These are phyloP conservation scores for Voacanga thouarsii DNA, from an alignment of 257 asterid species.

Conservation along the genomic window DNA sequence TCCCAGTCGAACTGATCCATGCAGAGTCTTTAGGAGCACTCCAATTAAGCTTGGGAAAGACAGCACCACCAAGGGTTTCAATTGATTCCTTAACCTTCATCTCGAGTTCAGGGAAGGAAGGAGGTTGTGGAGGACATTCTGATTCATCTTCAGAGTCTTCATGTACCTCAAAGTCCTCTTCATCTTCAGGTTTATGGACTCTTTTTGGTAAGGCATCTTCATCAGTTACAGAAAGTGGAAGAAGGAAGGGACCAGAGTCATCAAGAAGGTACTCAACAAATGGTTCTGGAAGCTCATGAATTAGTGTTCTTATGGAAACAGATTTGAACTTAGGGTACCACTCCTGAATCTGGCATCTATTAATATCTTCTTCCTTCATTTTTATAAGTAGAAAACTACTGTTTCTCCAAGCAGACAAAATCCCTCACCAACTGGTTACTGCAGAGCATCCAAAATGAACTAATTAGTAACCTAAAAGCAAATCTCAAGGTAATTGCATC, in stretches of 20 bases:
- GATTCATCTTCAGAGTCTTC: conserved; percentile 79
- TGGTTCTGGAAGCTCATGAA: conserved; percentile 72
- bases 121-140: conserved; percentile 52
- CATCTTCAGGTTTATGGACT: conserved; percentile 65
- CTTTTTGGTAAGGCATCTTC: conserved; percentile 80
- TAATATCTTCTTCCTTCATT: conserved; percentile 73
- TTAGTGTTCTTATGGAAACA: conserved; percentile 54
- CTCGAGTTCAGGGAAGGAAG: conserved; percentile 81
- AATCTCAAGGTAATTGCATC: background rate
- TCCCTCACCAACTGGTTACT: background rate
- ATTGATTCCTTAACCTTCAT: conserved; percentile 52
- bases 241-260: conserved; percentile 73
- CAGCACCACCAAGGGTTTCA: conserved; percentile 73
- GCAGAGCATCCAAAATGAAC: background rate
- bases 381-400: background rate
- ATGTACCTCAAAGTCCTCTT: conserved; percentile 49
- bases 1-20: conserved; percentile 79
- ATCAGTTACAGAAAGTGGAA: conserved; percentile 60
- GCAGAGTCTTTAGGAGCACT: conserved; percentile 89
- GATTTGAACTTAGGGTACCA: conserved; percentile 84
- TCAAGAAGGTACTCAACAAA: conserved; percentile 62
- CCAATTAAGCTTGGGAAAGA: conserved; percentile 91
- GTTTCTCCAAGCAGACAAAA: background rate
- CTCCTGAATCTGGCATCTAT: conserved; percentile 87
- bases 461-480: background rate